Conservation (phyloP, 768 basidiomycete species). For the Hemileccinum impolitum region DNA sequence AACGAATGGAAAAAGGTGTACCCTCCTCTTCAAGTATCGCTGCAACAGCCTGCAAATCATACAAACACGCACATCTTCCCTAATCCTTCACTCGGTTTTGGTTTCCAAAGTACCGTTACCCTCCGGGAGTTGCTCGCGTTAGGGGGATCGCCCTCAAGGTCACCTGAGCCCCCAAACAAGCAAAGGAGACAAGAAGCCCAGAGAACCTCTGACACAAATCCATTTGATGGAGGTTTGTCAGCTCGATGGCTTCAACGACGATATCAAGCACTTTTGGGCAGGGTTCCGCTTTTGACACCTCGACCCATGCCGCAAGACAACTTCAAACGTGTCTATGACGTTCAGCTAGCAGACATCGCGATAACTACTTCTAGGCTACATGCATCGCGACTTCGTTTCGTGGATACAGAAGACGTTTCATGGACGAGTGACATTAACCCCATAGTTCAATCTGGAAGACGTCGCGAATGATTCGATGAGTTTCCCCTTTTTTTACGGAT, state of each 20-base stretch:
- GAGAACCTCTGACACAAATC: slow-evolving; percentile 1
- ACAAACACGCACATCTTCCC: slow-evolving; percentile 9
- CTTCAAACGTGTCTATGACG: slow-evolving; percentile 22
- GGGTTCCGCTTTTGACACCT: slow-evolving; percentile 54
- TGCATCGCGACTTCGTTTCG: slow-evolving; percentile 18
- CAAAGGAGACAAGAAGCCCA: slow-evolving; percentile 4
- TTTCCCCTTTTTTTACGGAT: neutral
- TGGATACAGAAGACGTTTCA: slow-evolving; percentile 30
- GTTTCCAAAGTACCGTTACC: slow-evolving; percentile 41
- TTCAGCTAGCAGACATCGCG: slow-evolving; percentile 33
- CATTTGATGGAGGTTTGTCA: slow-evolving; percentile 17
- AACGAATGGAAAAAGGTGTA: slow-evolving; percentile 50
- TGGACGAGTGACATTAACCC: slow-evolving; percentile 31
- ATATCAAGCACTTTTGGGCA: slow-evolving; percentile 57
- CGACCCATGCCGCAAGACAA: slow-evolving; percentile 4
- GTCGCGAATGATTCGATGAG: slow-evolving; percentile 1
- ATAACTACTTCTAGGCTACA: slow-evolving; percentile 17
- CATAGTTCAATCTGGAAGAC: neutral
- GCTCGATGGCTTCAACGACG: slow-evolving; percentile 42
- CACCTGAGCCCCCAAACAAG: slow-evolving; percentile 32
- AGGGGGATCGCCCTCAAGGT: slow-evolving; percentile 33
- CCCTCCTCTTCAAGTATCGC: slow-evolving; percentile 57
- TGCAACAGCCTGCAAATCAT: slow-evolving; percentile 14
- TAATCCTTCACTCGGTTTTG: slow-evolving; percentile 32
- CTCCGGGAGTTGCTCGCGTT: slow-evolving; percentile 46